These are phyloP conservation scores for Trichoderma pleuroti DNA, from an alignment of 2,329 filamentous ascomycete species.

Conservation along the genomic window DNA sequence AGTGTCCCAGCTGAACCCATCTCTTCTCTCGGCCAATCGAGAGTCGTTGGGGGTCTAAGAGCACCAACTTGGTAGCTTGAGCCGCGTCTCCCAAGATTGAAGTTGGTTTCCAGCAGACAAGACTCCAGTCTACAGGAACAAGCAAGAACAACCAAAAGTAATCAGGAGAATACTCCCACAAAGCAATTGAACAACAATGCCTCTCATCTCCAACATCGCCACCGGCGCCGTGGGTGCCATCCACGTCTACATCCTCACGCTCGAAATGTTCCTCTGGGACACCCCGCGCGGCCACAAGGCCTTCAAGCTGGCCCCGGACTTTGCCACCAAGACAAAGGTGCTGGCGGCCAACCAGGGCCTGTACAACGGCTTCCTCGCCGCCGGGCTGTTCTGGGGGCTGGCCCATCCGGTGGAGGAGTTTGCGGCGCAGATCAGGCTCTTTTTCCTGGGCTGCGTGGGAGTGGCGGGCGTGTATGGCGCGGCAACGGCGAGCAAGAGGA, in stretches of 20 bases:
- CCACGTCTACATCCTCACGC: constrained; percentile 47
- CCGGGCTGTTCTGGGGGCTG: constrained; percentile 46
- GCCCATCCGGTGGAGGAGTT: constrained; percentile 43
- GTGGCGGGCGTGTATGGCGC: constrained; percentile 47
- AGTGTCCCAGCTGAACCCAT: not conserved
- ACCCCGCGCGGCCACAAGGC: constrained; percentile 43
- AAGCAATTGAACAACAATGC: not conserved
- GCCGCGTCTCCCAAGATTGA: not conserved
- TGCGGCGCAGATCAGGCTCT: constrained; percentile 42
- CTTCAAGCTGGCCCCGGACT: constrained; percentile 44
- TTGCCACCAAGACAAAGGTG: constrained; percentile 42
- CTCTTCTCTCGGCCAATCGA: constrained; percentile 2
- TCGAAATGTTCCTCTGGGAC: constrained; percentile 51
- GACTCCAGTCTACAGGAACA: not conserved
- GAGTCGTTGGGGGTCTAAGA: not conserved
- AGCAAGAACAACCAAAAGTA: not conserved
- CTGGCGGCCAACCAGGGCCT: constrained; percentile 51
- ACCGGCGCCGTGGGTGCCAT: constrained; percentile 39
- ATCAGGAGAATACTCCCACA: not conserved
- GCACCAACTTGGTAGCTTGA: not conserved
- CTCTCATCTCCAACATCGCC: constrained; percentile 30
- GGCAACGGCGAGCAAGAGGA: constrained; percentile 38
- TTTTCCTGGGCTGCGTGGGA: constrained; percentile 45
- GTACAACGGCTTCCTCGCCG: constrained; percentile 52
- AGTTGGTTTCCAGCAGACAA: not conserved